phyloP scores from a whole-genome alignment of 2,329 filamentous ascomycete genomes.

The Ophioceras dolichostomum region DNA sequence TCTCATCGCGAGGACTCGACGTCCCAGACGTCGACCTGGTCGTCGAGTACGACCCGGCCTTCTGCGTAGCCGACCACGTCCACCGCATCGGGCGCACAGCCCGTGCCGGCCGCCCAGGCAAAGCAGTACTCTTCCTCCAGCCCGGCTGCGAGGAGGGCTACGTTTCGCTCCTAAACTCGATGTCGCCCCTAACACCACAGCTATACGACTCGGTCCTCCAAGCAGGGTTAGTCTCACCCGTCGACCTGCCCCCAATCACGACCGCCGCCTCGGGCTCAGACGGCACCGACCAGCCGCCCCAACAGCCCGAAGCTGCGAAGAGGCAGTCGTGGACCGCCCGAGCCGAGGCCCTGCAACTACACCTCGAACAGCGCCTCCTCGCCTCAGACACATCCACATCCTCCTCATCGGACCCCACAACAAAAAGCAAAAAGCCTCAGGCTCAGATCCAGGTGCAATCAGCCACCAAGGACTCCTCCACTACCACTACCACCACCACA shows the following conservation, averaged over 20 bases:
- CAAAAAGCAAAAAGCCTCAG: slow-evolving; percentile 6
- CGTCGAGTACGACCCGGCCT: slow-evolving; percentile 91
- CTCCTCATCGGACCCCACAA: slow-evolving; percentile 6
- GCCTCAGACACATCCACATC: slow-evolving; percentile 14
- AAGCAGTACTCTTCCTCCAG: slow-evolving; percentile 79
- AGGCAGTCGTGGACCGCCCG: slow-evolving; percentile 28
- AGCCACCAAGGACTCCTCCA: background rate
- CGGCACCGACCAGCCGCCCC: slow-evolving; percentile 41
- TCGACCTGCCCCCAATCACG: slow-evolving; percentile 43
- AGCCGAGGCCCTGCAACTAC: slow-evolving; percentile 45
- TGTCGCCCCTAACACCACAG: slow-evolving; percentile 34
- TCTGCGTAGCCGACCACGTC: slow-evolving; percentile 84
- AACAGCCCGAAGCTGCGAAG: slow-evolving; percentile 13
- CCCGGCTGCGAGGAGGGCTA: slow-evolving; percentile 91
- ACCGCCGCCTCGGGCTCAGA: slow-evolving; percentile 49
- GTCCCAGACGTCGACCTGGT: slow-evolving; percentile 91
- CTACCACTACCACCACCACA: slow-evolving; percentile 22
- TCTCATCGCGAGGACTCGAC: slow-evolving; percentile 90
- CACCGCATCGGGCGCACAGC: slow-evolving; percentile 93
- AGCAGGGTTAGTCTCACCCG: slow-evolving; percentile 48
- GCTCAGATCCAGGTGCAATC: slow-evolving; percentile 20
- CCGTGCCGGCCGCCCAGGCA: slow-evolving; percentile 77
- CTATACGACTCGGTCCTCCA: slow-evolving; percentile 46
- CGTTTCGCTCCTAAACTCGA: slow-evolving; percentile 53
- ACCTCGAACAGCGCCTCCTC: slow-evolving; percentile 47